Base-by-base conservation (phyloP, 2,329 filamentous ascomycete species). In the Aspergillus intermedius region DNA sequence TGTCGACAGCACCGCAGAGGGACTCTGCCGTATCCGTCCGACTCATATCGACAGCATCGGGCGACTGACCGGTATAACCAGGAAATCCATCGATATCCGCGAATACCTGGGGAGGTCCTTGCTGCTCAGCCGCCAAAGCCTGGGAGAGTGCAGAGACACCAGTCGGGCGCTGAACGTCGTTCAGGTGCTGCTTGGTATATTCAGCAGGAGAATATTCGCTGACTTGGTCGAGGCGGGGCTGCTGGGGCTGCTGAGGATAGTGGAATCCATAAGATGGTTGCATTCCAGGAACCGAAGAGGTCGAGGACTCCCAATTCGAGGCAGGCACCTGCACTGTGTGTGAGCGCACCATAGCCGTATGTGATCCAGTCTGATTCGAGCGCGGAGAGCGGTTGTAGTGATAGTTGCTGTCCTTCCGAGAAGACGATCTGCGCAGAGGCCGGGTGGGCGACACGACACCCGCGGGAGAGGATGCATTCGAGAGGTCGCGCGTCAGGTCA, bases 1-100 rank as follows among this genome's bases (percentile, higher is more conserved):
- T 74, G 53, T 63, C 63, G 54, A 75, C 59, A 44, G 65, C 65
- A 51, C 69, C 67, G 50, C 69, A 70, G 43, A 75, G 55, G 30
- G 70, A 69, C 53, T 75, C 72, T 54, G 71, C 69, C 28, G 73
- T 75, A 40, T 64, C 63, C 54, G 66, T 74, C 53, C 72, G 67
- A 53, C 63, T 70, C 73, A 75, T 75, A 50, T 72, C 66, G 46
- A 68, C 63, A 37, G 68, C 57, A 30, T 57, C 54, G 22, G 52
- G 57, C 51, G 63, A 51, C 41, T 57, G 57, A 48, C 66, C 62
- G 45, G 60, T 53, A 49, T 32, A 50, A 22, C 35, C 54, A 46
- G 54, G 46, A 39, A 54, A 53, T 46, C 53, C 50, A 48, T 44
- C 51, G 44, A 58, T 56, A 22, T 52, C 54, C 42, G 45, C 47